Evolutionary conservation across 2,329 filamentous ascomycete genomes (phyloP).

Genomic region (Hypomyces rosellus): DNA sequence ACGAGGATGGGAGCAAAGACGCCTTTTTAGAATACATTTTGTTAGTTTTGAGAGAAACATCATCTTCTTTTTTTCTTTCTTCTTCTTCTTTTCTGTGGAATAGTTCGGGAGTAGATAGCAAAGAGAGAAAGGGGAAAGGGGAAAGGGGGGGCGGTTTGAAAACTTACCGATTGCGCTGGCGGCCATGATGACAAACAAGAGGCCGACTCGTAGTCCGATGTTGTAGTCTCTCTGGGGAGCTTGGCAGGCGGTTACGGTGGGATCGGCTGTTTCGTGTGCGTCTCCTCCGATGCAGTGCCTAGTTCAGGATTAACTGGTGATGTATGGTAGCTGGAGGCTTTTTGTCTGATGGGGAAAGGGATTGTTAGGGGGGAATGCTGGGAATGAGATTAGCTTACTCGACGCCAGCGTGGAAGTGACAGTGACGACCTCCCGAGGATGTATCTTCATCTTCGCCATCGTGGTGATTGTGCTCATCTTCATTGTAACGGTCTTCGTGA

Average conservation of each 20-base stretch:
- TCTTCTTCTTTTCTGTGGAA: too few relatives aligned
- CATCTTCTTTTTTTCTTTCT: too few relatives aligned
- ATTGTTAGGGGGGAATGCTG: not conserved
- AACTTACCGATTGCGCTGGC: slow-evolving; percentile 57
- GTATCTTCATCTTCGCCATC: slow-evolving; percentile 13
- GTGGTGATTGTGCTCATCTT: slow-evolving; percentile 14
- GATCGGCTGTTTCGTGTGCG: slow-evolving; percentile 30
- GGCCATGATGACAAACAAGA: slow-evolving; percentile 64
- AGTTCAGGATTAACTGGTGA: slow-evolving; percentile 2
- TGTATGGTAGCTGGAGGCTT: not conserved
- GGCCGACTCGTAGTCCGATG: slow-evolving; percentile 59
- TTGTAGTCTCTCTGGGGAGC: slow-evolving; percentile 53
- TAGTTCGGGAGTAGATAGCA: too few relatives aligned
- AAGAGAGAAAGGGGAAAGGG: not conserved
- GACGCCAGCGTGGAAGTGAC: slow-evolving; percentile 68
- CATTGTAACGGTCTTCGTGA: slow-evolving; percentile 15
- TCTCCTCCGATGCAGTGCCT: slow-evolving; percentile 52
- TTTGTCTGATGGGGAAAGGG: too few relatives aligned
- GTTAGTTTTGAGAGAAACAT: too few relatives aligned
- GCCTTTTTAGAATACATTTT: slow-evolving; percentile 21
- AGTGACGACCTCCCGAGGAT: slow-evolving; percentile 12
- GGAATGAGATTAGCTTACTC: slow-evolving; percentile 47
- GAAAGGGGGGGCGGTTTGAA: not conserved
- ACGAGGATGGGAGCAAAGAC: slow-evolving; percentile 64
- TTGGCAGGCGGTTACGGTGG: slow-evolving; percentile 35